phyloP scores from a whole-genome alignment of 306 rosid genomes.

The Purshia tridentata region DNA sequence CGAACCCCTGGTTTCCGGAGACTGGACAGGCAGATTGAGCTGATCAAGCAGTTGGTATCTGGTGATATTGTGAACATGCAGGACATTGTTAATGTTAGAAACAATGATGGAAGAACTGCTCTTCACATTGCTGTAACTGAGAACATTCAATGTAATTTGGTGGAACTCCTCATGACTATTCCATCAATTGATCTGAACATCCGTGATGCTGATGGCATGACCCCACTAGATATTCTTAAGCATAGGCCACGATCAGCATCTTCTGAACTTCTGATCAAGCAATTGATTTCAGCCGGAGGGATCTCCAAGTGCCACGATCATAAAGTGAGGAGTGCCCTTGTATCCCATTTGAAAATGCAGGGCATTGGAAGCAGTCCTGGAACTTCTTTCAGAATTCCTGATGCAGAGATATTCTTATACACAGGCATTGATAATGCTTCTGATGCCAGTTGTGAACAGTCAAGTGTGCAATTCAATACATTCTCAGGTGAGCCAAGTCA shows the following conservation, averaged over 20 bases:
- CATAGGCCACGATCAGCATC: conserved; percentile 58
- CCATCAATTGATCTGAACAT: conserved; percentile 65
- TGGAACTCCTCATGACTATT: conserved; percentile 64
- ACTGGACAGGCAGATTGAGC: conserved; percentile 70
- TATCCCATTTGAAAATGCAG: conserved; percentile 60
- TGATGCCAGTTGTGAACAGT: conserved; percentile 43
- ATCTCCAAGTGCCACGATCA: conserved; percentile 44
- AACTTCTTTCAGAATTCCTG: conserved; percentile 83
- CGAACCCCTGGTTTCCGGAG: conserved; percentile 74
- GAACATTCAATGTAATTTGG: conserved; percentile 55
- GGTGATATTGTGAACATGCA: conserved; percentile 36
- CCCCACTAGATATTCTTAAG: conserved; percentile 76
- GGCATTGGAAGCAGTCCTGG: conserved; percentile 78
- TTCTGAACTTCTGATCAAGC: conserved; percentile 71
- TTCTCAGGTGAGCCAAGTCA: conserved; percentile 43
- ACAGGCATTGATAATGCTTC: conserved; percentile 64
- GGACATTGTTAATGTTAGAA: conserved; percentile 60
- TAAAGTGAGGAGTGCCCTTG: conserved; percentile 45
- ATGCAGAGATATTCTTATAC: conserved; percentile 85
- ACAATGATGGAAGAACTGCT: conserved; percentile 78
- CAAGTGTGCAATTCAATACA: conserved; percentile 38
- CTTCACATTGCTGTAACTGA: conserved; percentile 72
- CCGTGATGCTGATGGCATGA: conserved; percentile 62
- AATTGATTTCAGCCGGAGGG: conserved; percentile 68
- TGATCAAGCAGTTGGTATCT: conserved; percentile 51